A percentile compares a stretch with the other conserved stretches of the same genome.
These are phyloP conservation scores for Achaetomiella virescens DNA, from an alignment of 495 filamentous ascomycete genomes.

Conservation along the genomic window DNA sequence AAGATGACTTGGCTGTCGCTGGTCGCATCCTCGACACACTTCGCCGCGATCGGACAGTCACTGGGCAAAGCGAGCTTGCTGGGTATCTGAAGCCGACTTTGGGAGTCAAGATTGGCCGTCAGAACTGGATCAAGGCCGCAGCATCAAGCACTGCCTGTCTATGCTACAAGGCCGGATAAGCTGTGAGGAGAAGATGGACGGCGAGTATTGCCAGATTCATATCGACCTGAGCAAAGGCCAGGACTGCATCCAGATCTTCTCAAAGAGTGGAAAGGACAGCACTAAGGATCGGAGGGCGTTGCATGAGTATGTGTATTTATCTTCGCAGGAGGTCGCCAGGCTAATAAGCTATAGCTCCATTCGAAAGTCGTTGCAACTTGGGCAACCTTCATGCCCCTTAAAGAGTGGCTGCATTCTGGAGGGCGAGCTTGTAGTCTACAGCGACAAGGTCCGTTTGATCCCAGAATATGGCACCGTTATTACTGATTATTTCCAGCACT, in stretches of 20 bases:
- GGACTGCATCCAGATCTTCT: constrained; percentile 69
- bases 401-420: constrained; percentile 65
- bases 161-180: constrained; percentile 58
- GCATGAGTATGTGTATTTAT: constrained; percentile 40
- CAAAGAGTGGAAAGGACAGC: constrained; percentile 86
- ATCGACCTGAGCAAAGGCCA: constrained; percentile 55
- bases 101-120: constrained; percentile 70
- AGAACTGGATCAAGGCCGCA: constrained; percentile 64
- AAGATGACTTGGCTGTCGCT: constrained; percentile 44
- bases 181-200: constrained; percentile 79
- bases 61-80: constrained; percentile 16
- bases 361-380: constrained; percentile 52
- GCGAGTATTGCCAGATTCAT: constrained; percentile 85
- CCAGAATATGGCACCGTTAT: not conserved
- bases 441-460: constrained; percentile 43
- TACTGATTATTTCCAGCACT: constrained; percentile 24
- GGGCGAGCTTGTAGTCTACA: constrained; percentile 76
- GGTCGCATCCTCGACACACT: constrained; percentile 25
- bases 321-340: not conserved
- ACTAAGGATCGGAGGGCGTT: constrained; percentile 61
- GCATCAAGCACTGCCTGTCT: constrained; percentile 66
- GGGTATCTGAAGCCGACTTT: constrained; percentile 51
- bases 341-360: constrained; percentile 35
- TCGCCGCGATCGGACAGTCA: constrained; percentile 18
- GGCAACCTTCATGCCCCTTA: constrained; percentile 49